These are phyloP conservation scores for Debaryomyces maramus DNA, from an alignment of 805 yeast genomes.

Conservation along the genomic window DNA sequence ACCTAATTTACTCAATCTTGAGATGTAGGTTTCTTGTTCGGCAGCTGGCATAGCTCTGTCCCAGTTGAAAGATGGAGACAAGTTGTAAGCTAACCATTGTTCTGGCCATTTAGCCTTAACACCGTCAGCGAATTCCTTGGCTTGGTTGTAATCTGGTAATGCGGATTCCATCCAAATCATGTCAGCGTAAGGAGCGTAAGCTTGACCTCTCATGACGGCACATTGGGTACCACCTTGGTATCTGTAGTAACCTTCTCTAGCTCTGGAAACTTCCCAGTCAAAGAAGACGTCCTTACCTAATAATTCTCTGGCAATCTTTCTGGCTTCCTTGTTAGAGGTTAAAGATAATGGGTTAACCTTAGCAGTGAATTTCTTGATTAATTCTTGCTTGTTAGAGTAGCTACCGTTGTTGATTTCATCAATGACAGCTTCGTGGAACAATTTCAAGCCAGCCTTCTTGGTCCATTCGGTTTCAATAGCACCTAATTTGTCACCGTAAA, in stretches of 20 bases:
- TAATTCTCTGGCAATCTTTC: conserved; percentile 68
- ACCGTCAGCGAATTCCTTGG: conserved; percentile 92
- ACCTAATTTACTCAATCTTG: conserved; percentile 83
- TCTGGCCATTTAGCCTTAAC: conserved; percentile 78
- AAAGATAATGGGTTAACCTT: conserved; percentile 74
- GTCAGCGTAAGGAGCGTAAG: conserved; percentile 92
- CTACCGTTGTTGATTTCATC: conserved; percentile 70
- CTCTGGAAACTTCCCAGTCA: conserved; percentile 94
- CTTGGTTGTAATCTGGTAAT: conserved; percentile 90
- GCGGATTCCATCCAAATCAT: conserved; percentile 98
- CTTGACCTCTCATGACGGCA: conserved; percentile 95
- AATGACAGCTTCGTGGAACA: conserved; percentile 88
- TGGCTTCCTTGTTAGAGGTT: conserved; percentile 78
- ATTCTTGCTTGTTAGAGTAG: conserved; percentile 58
- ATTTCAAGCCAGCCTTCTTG: conserved; percentile 75
- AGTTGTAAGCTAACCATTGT: conserved; percentile 95
- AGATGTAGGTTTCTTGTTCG: conserved; percentile 89
- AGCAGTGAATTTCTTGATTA: conserved; percentile 63
- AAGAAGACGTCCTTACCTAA: conserved; percentile 83
- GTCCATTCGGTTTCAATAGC: conserved; percentile 81
- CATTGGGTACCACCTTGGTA: conserved; percentile 96
- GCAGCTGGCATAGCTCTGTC: conserved; percentile 83
- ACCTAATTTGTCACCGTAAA: conserved; percentile 68
- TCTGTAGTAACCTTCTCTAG: conserved; percentile 95
- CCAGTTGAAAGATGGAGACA: conserved; percentile 98